phyloP scores from a whole-genome alignment of 176 grass and related monocot species.

The Oryza officinalis region DNA sequence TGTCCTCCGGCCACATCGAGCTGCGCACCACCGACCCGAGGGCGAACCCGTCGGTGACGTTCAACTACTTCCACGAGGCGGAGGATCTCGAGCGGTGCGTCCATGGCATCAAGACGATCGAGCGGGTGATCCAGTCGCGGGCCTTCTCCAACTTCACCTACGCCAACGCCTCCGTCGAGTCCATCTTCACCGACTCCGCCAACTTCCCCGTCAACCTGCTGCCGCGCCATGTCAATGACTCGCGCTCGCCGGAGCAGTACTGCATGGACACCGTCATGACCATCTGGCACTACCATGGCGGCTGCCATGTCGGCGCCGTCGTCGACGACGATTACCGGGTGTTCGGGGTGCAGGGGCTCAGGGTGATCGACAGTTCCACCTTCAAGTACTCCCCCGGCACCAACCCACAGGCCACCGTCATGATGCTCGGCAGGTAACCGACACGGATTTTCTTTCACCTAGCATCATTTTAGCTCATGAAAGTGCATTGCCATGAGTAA shows the following conservation, averaged over 20 bases:
- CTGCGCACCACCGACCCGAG: conserved; percentile 59
- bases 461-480: background rate
- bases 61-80: conserved; percentile 89
- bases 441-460: conserved; percentile 8
- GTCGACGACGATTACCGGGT: conserved; percentile 75
- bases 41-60: conserved; percentile 74
- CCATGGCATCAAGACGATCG: conserved; percentile 59
- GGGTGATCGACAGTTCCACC: conserved; percentile 79
- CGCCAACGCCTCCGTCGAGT: conserved; percentile 51
- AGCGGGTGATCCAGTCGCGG: conserved; percentile 56
- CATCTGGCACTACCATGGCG: conserved; percentile 94
- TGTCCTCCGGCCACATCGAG: conserved; percentile 68
- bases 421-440: conserved; percentile 91
- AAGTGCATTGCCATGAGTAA: background rate
- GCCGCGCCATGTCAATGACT: conserved; percentile 65
- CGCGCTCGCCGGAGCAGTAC: conserved; percentile 70
- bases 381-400: conserved; percentile 77
- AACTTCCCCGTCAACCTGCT: conserved; percentile 69
- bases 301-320: conserved; percentile 71
- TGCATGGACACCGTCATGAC: conserved; percentile 77
- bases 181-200: conserved; percentile 56
- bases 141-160: conserved; percentile 74
- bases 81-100: conserved; percentile 69
- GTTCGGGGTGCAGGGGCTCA: conserved; percentile 51
- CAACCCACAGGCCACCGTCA: conserved; percentile 89